Evolutionary conservation across 1,284 basidiomycete genomes (phyloP), one percentile per base, ranked within the genome.

Genomic region (Boletus semigastroideus): DNA sequence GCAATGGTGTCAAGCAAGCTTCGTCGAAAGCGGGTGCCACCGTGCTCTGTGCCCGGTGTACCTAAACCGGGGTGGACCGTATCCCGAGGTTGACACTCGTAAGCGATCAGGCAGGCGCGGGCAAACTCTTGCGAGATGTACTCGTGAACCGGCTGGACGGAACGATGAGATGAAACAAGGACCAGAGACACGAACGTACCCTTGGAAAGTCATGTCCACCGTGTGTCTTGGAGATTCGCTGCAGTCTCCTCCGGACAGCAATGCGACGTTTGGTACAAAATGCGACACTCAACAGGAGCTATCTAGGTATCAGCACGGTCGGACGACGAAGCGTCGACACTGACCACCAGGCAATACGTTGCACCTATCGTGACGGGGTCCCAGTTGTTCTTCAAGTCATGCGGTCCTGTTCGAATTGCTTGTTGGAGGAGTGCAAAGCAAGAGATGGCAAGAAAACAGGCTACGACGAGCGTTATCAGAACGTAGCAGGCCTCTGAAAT

Each of bases 51-150:
- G 17, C 82, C 87, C 81, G 62, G 90, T 58, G 76, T 72, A 16
- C 91, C 91, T 90, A 91, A 94, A 13, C 92, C 92, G 54, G 86
- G 82, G 59, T 90, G 91, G 54, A 74, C 72, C 1, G 79, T 80
- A 42, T 83, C 80, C 59, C 82, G 86, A 12, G 92, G 90, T 56
- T 87, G 78, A 13, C 86, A 86, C 62, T 90, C 83, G 67, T 89
- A 83, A 14, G 86, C 79, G 55, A 93, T 80, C 40, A 92, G 74
- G 59, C 89, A 89, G 22, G 87, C 78, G 17, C 92, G 82, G 6
- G 84, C 79, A 66, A 90, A 92, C 63, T 94, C 92, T 58, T 87
- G 85, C 54, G 79, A 76, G 54, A 94, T 82, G 63, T 88, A 89
- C 50, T 80, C 75, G 57, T 86, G 80, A 9, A 93, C 88, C 25